These are phyloP conservation scores for Pezicula rhizophila DNA, from an alignment of 2,329 filamentous ascomycete genomes.

Conservation along the genomic window DNA sequence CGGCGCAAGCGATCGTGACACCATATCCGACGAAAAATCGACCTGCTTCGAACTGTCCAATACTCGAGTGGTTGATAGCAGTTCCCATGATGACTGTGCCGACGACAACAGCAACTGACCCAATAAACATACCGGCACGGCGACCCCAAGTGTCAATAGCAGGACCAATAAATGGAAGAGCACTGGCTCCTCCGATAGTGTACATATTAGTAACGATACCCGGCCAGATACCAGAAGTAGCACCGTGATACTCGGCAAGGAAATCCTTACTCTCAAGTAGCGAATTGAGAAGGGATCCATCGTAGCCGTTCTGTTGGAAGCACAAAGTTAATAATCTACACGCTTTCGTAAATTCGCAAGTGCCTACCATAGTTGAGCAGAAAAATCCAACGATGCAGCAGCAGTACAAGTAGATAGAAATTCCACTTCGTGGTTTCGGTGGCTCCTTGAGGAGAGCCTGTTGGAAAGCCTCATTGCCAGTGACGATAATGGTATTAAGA, in stretches of 20 bases:
- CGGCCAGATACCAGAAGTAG: conserved; percentile 40
- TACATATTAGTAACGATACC: conserved; percentile 47
- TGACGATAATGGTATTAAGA: conserved; percentile 29
- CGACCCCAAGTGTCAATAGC: conserved; percentile 42
- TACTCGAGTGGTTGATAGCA: conserved; percentile 25
- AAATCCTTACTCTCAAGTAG: conserved; percentile 37
- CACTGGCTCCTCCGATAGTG: conserved; percentile 43
- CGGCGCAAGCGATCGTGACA: conserved; percentile 39
- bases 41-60: conserved; percentile 45
- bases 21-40: conserved; percentile 57
- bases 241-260: conserved; percentile 32
- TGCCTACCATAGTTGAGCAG: conserved; percentile 36
- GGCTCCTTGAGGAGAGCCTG: conserved; percentile 50
- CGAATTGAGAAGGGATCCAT: conserved; percentile 45
- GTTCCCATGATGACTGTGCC: conserved; percentile 40
- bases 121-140: conserved; percentile 40
- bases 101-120: conserved; percentile 36
- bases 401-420: conserved; percentile 36
- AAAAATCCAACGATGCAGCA: conserved; percentile 43
- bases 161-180: conserved; percentile 41
- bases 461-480: conserved; percentile 46
- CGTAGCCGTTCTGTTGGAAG: conserved; percentile 38
- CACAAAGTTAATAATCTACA: too few species aligned
- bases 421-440: conserved; percentile 33
- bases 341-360: too few species aligned